Conservation (phyloP, 1,139 yeast genomes). For the Kluyveromyces sp. region DNA sequence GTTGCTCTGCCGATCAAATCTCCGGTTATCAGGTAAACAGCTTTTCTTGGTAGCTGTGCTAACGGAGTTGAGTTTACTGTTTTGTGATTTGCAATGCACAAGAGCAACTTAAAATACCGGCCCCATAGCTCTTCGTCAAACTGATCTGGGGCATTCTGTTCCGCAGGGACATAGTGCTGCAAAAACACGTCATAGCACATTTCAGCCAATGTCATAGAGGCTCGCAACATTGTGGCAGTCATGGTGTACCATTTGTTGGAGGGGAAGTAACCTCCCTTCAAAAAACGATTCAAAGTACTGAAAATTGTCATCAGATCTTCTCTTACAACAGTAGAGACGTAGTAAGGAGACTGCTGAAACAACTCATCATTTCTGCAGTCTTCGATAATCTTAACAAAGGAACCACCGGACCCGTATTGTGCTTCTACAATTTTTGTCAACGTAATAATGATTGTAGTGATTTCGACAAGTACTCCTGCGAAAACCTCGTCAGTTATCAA, state of each 20-base stretch:
- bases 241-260: conserved; percentile 64
- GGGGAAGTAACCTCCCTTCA: conserved; percentile 58
- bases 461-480: conserved; percentile 68
- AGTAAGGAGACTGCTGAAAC: conserved; percentile 35
- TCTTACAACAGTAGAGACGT: conserved; percentile 26
- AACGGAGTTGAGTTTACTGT: conserved; percentile 41
- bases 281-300: conserved; percentile 51
- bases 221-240: conserved; percentile 54
- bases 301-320: conserved; percentile 33
- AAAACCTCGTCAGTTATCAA: conserved; percentile 62
- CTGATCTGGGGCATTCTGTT: conserved; percentile 29
- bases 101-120: conserved; percentile 50
- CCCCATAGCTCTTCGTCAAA: conserved; percentile 60
- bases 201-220: conserved; percentile 52
- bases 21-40: conserved; percentile 58
- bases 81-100: conserved; percentile 37
- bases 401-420: conserved; percentile 44
- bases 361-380: conserved; percentile 33
- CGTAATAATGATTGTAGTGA: conserved; percentile 53
- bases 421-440: conserved; percentile 47
- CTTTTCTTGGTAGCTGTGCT: conserved; percentile 66
- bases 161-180: conserved; percentile 47
- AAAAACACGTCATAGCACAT: conserved; percentile 51
- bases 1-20: conserved; percentile 60
- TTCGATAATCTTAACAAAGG: conserved; percentile 35